Base-by-base conservation (phyloP, 1,284 basidiomycete species). In the Tranzscheliella williamsii region DNA sequence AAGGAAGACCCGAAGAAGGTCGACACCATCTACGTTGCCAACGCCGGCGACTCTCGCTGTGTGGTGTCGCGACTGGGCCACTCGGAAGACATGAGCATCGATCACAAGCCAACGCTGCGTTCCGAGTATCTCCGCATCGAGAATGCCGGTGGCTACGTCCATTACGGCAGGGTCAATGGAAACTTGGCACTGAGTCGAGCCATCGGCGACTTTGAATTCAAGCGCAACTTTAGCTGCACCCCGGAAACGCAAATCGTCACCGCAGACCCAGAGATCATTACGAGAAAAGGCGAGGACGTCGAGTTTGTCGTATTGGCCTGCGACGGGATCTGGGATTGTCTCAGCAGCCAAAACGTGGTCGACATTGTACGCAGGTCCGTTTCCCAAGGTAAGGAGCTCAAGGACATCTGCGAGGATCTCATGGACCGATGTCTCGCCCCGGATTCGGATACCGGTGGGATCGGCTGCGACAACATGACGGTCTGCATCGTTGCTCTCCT, bases 401-500 rank as follows among this genome's bases (percentile, higher is more conserved):
- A 80, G 21, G 86, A 91, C 75, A 90, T 97, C 58, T 86, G 87
- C 72, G 91, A 96, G 78, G 84, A 87, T 69, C 85, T 96, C 70
- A 95, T 95, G 80, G 89, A 92, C 62, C 87, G 88, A 64, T 98
- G 95, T 78, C 83, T 97, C 36, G 93, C 95, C 11, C 92, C 93
- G 1, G 91, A 96, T 77, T 89, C 90, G 2, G 88, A 89, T 36
- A 89, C 89, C 31, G 91, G 90, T 34, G 94, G 95, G 15, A 90
- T 97, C 56, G 95, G 95, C 18, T 97, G 93, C 77, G 95, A 99
- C 81, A 98, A 99, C 81, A 99, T 99, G 95, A 98, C 95, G 0
- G 83, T 95, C 44, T 84, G 96, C 65, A 84, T 98, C 50, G 85
- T 98, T 38, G 95, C 91, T 4, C 78, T 98, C 38, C 83, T 95